phyloP scores from a whole-genome alignment of 2,329 filamentous ascomycete species.

The Neospermospora avenae region DNA sequence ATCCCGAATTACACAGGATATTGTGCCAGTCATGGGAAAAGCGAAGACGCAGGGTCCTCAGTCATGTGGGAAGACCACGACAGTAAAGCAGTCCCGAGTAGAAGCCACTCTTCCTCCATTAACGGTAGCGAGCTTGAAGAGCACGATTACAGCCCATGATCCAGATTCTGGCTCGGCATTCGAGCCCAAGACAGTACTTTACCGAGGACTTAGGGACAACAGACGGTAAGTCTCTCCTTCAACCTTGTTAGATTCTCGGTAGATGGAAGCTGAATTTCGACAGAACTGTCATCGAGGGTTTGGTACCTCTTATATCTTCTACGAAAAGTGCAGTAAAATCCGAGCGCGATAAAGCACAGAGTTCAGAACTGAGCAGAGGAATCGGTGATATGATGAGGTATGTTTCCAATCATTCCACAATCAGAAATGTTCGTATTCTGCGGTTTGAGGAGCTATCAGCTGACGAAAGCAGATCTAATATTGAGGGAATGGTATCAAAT shows the following conservation, averaged over 20 bases:
- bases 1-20: background rate
- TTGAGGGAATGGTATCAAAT: conserved; percentile 8
- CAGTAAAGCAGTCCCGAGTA: background rate
- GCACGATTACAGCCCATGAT: background rate
- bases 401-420: background rate
- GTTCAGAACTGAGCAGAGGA: background rate
- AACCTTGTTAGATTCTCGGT: background rate
- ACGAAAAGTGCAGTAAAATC: background rate
- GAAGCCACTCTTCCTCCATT: background rate
- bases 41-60: background rate
- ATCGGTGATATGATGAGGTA: conserved; percentile 10
- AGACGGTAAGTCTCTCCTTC: background rate
- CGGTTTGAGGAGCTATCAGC: background rate
- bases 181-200: background rate
- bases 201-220: background rate
- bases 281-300: background rate
- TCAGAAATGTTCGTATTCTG: background rate
- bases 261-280: background rate
- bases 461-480: background rate
- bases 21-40: background rate
- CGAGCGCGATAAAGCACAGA: background rate
- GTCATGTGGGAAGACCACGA: background rate
- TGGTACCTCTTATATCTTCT: background rate
- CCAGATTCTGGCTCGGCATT: background rate
- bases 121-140: background rate